Evolutionary conservation across 2,329 filamentous ascomycete species (phyloP).

Genomic region (Aspergillus sp.): DNA sequence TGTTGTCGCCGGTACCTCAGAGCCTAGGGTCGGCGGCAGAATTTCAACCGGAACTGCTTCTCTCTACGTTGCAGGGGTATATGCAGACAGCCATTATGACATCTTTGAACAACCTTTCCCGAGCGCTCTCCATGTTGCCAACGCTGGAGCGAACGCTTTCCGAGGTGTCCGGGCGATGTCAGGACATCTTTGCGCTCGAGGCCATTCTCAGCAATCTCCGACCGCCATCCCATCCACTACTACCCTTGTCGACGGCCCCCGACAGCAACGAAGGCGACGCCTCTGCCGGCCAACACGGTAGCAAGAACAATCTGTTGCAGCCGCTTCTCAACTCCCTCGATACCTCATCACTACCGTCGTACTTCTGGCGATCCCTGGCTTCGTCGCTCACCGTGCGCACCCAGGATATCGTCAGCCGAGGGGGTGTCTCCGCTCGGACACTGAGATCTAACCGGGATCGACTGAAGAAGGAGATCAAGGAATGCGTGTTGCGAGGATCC

Average conservation of each 20-base stretch:
- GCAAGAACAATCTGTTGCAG: slow-evolving; percentile 60
- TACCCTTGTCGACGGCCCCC: slow-evolving; percentile 34
- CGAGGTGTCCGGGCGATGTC: slow-evolving; percentile 80
- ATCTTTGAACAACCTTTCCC: slow-evolving; percentile 70
- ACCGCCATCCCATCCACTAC: slow-evolving; percentile 66
- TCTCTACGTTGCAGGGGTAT: slow-evolving; percentile 76
- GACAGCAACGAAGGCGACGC: slow-evolving; percentile 29
- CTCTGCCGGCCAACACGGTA: slow-evolving; percentile 30
- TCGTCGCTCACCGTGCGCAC: slow-evolving; percentile 73
- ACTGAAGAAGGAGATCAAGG: slow-evolving; percentile 74
- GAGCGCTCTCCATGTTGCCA: slow-evolving; percentile 76
- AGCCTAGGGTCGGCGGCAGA: slow-evolving; percentile 46
- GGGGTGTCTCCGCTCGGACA: slow-evolving; percentile 80
- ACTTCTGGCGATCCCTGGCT: slow-evolving; percentile 91
- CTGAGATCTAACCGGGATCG: slow-evolving; percentile 71
- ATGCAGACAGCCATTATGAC: slow-evolving; percentile 78
- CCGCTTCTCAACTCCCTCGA: slow-evolving; percentile 77
- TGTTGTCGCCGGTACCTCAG: slow-evolving; percentile 69
- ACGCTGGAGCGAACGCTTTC: slow-evolving; percentile 76
- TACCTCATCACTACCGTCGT: slow-evolving; percentile 80
- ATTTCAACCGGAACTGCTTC: slow-evolving; percentile 68
- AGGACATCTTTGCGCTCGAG: slow-evolving; percentile 88
- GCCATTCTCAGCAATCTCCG: slow-evolving; percentile 68
- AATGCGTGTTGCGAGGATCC: slow-evolving; percentile 78
- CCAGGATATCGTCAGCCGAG: slow-evolving; percentile 78